Evolutionary conservation across 1,284 basidiomycete genomes (phyloP).

Genomic region (Heterobasidion occidentale): DNA sequence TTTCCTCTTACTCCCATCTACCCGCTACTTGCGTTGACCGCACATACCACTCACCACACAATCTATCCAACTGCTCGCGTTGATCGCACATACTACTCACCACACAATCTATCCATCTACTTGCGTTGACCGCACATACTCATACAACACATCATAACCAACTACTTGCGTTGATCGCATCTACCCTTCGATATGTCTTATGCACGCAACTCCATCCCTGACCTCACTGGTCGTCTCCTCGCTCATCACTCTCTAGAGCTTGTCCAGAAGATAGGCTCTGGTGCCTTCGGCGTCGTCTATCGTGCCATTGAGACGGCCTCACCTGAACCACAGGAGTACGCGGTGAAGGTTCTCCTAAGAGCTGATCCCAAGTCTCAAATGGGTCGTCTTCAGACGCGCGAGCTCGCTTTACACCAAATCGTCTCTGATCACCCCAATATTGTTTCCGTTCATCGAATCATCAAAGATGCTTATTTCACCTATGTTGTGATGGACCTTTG

Average conservation of each 20-base stretch:
- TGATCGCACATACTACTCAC: background rate
- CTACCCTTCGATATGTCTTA: background rate
- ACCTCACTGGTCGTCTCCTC: background rate
- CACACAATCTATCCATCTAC: background rate
- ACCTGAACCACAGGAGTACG: conserved; percentile 22
- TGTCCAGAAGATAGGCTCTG: conserved; percentile 24
- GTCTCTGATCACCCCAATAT: conserved; percentile 52
- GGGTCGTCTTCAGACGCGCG: conserved; percentile 9
- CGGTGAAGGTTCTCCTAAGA: conserved; percentile 54
- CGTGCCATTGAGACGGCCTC: conserved; percentile 33
- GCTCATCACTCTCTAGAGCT: background rate
- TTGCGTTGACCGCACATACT: background rate
- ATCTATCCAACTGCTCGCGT: background rate
- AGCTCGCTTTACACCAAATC: conserved; percentile 37
- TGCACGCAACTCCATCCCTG: background rate
- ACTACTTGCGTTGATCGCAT: background rate
- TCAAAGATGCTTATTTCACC: conserved; percentile 40
- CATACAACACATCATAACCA: background rate
- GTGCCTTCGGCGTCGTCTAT: conserved; percentile 37
- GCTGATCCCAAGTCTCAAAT: conserved; percentile 27
- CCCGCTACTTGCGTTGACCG: background rate
- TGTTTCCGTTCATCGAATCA: conserved; percentile 48
- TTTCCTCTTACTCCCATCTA: background rate
- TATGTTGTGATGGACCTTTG: conserved; percentile 62
- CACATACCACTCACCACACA: background rate